Percentiles rank a stretch among this genome's conserved stretches.
Evolutionary conservation across 371 early-diverging fungal genomes (phyloP).

Genomic region (Scutellospora calospora): DNA sequence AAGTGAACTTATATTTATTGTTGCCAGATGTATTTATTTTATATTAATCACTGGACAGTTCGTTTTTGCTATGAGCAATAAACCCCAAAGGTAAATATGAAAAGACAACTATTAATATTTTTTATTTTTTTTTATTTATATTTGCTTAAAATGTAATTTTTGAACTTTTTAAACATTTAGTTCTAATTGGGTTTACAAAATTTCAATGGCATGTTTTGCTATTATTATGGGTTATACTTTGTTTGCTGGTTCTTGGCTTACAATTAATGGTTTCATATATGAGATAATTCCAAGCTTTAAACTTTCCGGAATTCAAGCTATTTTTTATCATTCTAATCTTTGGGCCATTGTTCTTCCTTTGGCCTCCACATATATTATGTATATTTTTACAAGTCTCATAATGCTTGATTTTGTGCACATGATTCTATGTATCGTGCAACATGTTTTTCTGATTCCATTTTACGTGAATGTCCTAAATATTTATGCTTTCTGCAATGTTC

Average conservation of each 20-base stretch:
- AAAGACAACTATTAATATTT: no score
- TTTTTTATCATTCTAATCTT: constrained; percentile 61
- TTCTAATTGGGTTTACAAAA: constrained; percentile 65
- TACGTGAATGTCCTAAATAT: constrained; percentile 90
- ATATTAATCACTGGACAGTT: constrained; percentile 75
- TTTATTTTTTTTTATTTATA: no score
- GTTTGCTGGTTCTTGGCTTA: constrained; percentile 55
- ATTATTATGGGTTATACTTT: constrained; percentile 71
- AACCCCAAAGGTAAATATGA: constrained; percentile 79
- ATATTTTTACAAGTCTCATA: constrained; percentile 75
- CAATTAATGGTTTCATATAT: constrained; percentile 47
- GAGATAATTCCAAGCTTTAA: neutral
- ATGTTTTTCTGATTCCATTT: constrained; percentile 82
- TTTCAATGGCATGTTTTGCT: constrained; percentile 65
- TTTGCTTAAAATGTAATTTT: no score
- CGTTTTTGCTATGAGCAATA: constrained; percentile 93
- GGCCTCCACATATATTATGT: constrained; percentile 85
- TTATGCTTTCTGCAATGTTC: constrained; percentile 92
- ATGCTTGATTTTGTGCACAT: constrained; percentile 96
- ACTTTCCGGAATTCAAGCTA: constrained; percentile 45
- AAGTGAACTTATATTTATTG: constrained; percentile 66
- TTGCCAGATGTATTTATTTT: constrained; percentile 73
- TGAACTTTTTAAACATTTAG: no score
- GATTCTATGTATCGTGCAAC: constrained; percentile 88
- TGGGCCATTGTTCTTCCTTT: constrained; percentile 86